Conservation (phyloP, 495 filamentous ascomycete genomes). For the Xylaria sp. region DNA sequence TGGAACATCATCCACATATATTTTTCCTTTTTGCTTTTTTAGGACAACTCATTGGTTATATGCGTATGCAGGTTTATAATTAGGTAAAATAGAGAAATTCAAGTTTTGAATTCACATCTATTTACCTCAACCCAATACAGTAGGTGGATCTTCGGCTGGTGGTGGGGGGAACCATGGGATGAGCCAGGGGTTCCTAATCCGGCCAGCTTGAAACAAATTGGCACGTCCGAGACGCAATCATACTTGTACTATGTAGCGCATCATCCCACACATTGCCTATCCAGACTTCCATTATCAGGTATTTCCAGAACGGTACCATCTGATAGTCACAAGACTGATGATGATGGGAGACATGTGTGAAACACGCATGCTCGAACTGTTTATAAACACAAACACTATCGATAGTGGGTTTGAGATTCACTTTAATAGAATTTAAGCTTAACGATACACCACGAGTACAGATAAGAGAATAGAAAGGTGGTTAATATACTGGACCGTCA, state of each 20-base stretch:
- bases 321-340: background rate
- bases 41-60: background rate
- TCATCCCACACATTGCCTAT: constrained; percentile 10
- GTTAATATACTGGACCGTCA: background rate
- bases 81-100: background rate
- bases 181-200: constrained; percentile 21
- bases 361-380: background rate
- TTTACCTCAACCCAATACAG: background rate
- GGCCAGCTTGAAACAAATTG: constrained; percentile 21
- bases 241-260: constrained; percentile 12
- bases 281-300: background rate
- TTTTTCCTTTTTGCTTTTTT: no score
- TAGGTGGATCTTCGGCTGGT: background rate
- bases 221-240: background rate
- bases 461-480: no score
- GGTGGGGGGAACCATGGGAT: background rate
- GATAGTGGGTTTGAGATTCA: background rate
- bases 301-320: background rate
- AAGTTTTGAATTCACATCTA: background rate
- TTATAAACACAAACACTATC: background rate
- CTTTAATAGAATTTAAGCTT: background rate
- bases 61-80: background rate
- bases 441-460: background rate
- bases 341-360: background rate
- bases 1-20: background rate